Percentiles rank a stretch among this genome's conserved stretches.
These are phyloP conservation scores for Leccinum disarticulatum DNA, from an alignment of 768 basidiomycete species.

Conservation along the genomic window DNA sequence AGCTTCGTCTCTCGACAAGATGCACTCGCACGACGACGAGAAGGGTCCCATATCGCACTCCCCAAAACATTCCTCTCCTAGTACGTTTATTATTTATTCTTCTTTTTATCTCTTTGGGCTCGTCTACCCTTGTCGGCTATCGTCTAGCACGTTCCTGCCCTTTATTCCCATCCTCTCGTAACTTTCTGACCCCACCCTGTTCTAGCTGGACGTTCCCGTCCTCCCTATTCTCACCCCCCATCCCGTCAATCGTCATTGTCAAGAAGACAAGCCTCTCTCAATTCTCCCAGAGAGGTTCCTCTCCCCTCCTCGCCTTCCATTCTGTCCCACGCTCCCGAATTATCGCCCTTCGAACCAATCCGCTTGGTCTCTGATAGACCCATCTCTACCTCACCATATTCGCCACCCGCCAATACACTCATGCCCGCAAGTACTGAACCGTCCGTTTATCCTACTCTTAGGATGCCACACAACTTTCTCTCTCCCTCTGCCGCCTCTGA, in stretches of 20 bases:
- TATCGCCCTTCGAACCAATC: neutral
- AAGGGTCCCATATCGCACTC: neutral
- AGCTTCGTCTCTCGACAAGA: neutral
- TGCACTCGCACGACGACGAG: conserved; percentile 1
- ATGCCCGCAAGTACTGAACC: neutral
- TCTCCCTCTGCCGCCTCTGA: neutral
- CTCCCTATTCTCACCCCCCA: neutral
- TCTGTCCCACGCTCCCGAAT: neutral
- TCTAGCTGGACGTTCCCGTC: neutral
- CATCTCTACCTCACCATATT: neutral
- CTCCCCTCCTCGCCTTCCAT: neutral
- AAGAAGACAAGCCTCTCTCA: neutral
- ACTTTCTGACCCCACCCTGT: neutral
- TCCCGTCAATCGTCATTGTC: conserved; percentile 1
- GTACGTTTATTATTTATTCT: neutral
- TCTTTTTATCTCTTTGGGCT: neutral
- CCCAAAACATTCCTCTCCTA: neutral
- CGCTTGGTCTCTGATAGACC: neutral
- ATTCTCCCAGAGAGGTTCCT: neutral
- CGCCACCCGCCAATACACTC: neutral
- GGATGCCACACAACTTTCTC: neutral
- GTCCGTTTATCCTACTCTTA: neutral
- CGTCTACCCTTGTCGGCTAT: neutral
- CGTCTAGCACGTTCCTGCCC: neutral
- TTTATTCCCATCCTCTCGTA: neutral